Evolutionary conservation across 2,329 filamentous ascomycete species (phyloP).

Genomic region (Pseudopyrenochaeta lycopersici): DNA sequence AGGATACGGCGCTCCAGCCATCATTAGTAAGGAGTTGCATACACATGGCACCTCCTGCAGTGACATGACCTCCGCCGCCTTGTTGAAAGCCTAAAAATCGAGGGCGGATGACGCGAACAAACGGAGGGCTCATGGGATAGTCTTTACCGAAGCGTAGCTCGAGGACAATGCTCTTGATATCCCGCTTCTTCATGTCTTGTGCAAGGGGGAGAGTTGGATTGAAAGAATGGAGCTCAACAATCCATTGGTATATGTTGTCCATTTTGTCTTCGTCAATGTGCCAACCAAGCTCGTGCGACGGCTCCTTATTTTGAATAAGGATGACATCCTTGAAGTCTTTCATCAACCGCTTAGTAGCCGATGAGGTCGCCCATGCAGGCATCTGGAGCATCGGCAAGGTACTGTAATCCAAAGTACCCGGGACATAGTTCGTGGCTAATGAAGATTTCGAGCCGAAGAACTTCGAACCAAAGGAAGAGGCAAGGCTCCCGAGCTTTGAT

Average conservation of each 20-base stretch:
- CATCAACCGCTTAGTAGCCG: conserved; percentile 70
- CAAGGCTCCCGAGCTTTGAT: conserved; percentile 30
- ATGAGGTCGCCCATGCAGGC: conserved; percentile 70
- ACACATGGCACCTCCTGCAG: conserved; percentile 81
- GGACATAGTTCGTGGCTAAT: conserved; percentile 65
- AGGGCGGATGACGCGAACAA: conserved; percentile 83
- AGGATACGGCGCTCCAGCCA: conserved; percentile 79
- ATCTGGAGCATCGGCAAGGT: conserved; percentile 71
- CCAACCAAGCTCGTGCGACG: conserved; percentile 78
- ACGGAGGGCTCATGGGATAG: conserved; percentile 82
- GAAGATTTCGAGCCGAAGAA: conserved; percentile 31
- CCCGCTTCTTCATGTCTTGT: conserved; percentile 72
- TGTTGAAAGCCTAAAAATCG: conserved; percentile 75
- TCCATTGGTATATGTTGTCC: conserved; percentile 87
- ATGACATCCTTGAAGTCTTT: conserved; percentile 71
- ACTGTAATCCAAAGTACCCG: conserved; percentile 70
- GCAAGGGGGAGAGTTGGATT: conserved; percentile 73
- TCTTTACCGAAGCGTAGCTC: conserved; percentile 82
- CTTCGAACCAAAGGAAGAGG: conserved; percentile 26
- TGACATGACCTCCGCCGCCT: conserved; percentile 88
- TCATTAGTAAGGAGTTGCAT: conserved; percentile 84
- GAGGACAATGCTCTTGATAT: conserved; percentile 74
- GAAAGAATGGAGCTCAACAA: conserved; percentile 88
- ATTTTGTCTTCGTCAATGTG: conserved; percentile 75
- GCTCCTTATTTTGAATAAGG: conserved; percentile 68